Evolutionary conservation across 176 grass and related monocot species (phyloP).

Genomic region (Chloris gayana): DNA sequence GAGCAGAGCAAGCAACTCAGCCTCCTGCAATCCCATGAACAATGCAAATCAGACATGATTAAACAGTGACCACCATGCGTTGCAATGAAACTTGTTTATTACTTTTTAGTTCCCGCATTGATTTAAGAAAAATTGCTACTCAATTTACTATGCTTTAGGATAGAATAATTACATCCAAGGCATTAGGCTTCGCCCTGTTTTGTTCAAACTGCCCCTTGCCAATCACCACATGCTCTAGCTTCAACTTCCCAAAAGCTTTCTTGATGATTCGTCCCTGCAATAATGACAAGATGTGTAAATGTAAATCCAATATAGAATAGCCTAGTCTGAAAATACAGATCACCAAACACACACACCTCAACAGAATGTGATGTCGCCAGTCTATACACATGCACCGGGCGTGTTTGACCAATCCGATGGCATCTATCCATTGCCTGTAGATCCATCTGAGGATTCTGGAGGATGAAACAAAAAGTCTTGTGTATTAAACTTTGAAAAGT

Average conservation of each 20-base stretch:
- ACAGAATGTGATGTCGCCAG: slow-evolving; percentile 90
- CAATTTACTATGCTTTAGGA: background rate
- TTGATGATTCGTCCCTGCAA: slow-evolving; percentile 84
- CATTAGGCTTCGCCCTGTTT: slow-evolving; percentile 65
- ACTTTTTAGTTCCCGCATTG: background rate
- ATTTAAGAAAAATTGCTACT: background rate
- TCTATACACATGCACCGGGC: slow-evolving; percentile 88
- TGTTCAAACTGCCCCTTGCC: slow-evolving; percentile 93
- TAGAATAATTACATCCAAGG: slow-evolving; percentile 50
- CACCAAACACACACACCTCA: slow-evolving; percentile 50
- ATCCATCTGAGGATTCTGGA: slow-evolving; percentile 98
- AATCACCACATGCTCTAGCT: slow-evolving; percentile 91
- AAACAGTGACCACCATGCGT: background rate
- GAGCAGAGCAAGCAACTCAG: slow-evolving; percentile 73
- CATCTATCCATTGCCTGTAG: slow-evolving; percentile 98
- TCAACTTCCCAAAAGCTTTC: slow-evolving; percentile 88
- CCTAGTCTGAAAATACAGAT: background rate
- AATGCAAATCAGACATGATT: background rate
- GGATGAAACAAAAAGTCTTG: slow-evolving; percentile 22
- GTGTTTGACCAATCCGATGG: slow-evolving; percentile 94
- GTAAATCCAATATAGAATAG: background rate
- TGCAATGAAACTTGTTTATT: background rate
- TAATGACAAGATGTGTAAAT: slow-evolving; percentile 1
- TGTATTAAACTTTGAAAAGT: background rate
- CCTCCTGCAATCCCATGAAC: slow-evolving; percentile 48